Percentiles rank a stretch among this genome's conserved stretches.
Conservation (phyloP, 1,284 basidiomycete species). For the Sporisorium scitamineum region DNA sequence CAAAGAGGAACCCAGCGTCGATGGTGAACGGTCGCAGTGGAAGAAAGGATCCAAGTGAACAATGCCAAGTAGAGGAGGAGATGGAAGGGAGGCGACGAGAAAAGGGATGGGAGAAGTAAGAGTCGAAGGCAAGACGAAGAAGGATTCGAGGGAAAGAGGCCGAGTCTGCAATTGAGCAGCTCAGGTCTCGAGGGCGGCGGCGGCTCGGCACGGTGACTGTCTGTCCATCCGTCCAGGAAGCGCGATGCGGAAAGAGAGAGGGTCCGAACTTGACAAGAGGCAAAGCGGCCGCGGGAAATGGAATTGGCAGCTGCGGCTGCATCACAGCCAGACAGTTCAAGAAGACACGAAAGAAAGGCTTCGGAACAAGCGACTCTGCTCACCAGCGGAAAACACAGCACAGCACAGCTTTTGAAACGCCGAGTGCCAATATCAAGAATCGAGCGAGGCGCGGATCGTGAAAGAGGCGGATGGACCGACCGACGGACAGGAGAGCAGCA, state of each 20-base stretch:
- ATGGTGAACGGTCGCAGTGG: not conserved
- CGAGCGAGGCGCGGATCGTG: not conserved
- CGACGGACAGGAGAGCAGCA: no score
- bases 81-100: not conserved
- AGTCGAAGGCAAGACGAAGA: no score
- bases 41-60: no score
- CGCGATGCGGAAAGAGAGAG: no score
- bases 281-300: no score
- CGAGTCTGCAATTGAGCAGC: not conserved
- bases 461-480: not conserved
- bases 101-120: not conserved
- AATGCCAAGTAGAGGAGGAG: not conserved
- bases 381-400: no score
- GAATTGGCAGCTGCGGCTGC: no score
- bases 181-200: not conserved
- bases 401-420: not conserved
- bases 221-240: not conserved
- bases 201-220: not conserved
- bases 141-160: not conserved
- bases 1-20: not conserved
- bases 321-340: no score
- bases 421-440: not conserved
- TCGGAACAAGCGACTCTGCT: no score
- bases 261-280: no score
- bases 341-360: no score